Conservation (phyloP, 2,329 filamentous ascomycete species). For the Sarocladiaceae sp. region DNA sequence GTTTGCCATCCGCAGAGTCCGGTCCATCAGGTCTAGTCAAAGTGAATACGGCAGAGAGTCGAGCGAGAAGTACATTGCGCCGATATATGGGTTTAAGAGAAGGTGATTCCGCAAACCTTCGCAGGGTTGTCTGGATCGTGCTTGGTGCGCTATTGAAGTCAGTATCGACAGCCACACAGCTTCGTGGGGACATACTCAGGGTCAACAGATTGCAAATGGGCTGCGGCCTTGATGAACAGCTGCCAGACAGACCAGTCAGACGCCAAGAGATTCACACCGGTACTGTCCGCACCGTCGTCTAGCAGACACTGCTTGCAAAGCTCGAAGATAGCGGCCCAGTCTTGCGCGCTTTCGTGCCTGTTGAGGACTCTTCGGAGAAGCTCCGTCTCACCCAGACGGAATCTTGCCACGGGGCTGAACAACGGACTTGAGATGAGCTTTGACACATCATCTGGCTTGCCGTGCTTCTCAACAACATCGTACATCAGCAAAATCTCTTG, state of each 20-base stretch:
- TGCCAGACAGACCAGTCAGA: constrained; percentile 38
- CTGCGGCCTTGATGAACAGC: constrained; percentile 32
- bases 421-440: constrained; percentile 31
- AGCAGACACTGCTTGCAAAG: constrained; percentile 39
- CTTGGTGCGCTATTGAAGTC: constrained; percentile 21
- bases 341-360: constrained; percentile 28
- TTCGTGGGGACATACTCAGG: constrained; percentile 24
- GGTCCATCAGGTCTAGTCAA: constrained; percentile 22
- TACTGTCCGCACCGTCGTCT: constrained; percentile 26
- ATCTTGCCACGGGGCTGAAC: constrained; percentile 37
- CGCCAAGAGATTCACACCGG: constrained; percentile 33
- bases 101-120: constrained; percentile 22
- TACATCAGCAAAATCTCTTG: constrained; percentile 46
- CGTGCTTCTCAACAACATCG: constrained; percentile 38
- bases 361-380: constrained; percentile 34
- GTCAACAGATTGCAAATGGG: constrained; percentile 23
- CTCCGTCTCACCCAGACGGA: constrained; percentile 41
- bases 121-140: constrained; percentile 23
- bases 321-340: constrained; percentile 37
- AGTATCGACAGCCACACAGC: too few species aligned
- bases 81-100: constrained; percentile 31
- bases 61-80: constrained; percentile 32
- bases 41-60: constrained; percentile 30
- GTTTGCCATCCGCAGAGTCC: constrained; percentile 21
- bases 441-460: constrained; percentile 32